Conservation (phyloP, 148 eudicot genomes). For the Oxyria digyna region DNA sequence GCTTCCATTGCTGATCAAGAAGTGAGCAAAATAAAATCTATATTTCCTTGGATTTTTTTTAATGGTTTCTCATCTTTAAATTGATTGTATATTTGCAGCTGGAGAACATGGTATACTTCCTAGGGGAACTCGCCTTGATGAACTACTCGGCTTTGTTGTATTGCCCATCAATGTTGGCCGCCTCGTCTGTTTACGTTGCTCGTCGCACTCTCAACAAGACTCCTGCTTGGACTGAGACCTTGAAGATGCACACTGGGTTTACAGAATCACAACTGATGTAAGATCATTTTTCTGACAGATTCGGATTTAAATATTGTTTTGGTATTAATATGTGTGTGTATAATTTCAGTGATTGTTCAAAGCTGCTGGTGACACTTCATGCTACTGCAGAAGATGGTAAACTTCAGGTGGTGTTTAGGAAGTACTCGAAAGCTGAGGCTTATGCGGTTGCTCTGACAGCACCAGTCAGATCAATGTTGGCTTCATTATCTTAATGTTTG, state of each 20-base stretch:
- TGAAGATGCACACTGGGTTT: constrained; percentile 58
- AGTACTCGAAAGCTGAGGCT: constrained; percentile 41
- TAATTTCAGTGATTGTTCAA: constrained; percentile 55
- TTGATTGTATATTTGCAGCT: constrained; percentile 20
- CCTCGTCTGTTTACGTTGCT: constrained; percentile 81
- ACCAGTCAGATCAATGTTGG: constrained; percentile 26
- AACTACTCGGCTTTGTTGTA: constrained; percentile 30
- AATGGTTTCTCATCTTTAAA: neutral
- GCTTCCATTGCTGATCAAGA: constrained; percentile 42
- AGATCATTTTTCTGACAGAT: neutral
- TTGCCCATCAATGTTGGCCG: constrained; percentile 75
- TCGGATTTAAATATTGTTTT: neutral
- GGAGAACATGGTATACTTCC: constrained; percentile 55
- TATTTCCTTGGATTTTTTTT: neutral
- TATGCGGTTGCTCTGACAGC: constrained; percentile 45
- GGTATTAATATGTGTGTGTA: too few relatives aligned
- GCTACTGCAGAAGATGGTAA: constrained; percentile 31
- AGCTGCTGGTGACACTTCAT: constrained; percentile 48
- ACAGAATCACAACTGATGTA: constrained; percentile 53
- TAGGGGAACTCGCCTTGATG: constrained; percentile 76
- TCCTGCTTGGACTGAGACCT: constrained; percentile 71
- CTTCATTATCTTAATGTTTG: neutral
- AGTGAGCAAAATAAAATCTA: constrained; percentile 15
- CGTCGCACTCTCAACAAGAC: constrained; percentile 46
- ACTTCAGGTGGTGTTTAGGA: constrained; percentile 48